phyloP scores from a whole-genome alignment of 768 basidiomycete species.

The Gelatoporia subvermispora region DNA sequence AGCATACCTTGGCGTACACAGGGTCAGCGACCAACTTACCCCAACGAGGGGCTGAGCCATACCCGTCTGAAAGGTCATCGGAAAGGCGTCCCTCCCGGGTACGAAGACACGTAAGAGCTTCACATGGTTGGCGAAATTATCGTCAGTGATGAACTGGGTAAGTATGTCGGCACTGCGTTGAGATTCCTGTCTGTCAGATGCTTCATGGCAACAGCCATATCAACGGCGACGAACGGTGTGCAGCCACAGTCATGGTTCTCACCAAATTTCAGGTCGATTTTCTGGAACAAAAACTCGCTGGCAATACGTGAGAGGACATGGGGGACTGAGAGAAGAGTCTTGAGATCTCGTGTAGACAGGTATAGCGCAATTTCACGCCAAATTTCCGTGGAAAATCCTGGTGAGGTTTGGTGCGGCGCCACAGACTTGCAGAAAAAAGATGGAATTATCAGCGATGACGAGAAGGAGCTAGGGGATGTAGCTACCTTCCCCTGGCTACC shows the following conservation, averaged over 20 bases:
- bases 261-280: constrained; percentile 61
- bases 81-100: constrained; percentile 41
- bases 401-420: constrained; percentile 37
- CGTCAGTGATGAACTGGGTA: constrained; percentile 58
- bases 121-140: constrained; percentile 52
- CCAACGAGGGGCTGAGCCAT: background rate
- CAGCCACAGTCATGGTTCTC: constrained; percentile 18
- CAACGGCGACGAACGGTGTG: background rate
- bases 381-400: constrained; percentile 61
- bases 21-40: background rate
- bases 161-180: constrained; percentile 70
- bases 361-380: constrained; percentile 66
- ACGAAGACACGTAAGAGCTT: constrained; percentile 57
- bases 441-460: constrained; percentile 5
- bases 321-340: constrained; percentile 57
- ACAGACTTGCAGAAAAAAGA: constrained; percentile 19
- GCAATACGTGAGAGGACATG: constrained; percentile 66
- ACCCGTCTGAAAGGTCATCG: constrained; percentile 66
- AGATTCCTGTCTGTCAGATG: constrained; percentile 46
- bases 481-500: constrained; percentile 55
- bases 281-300: constrained; percentile 59
- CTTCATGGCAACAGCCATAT: constrained; percentile 29
- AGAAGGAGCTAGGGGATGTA: constrained; percentile 3
- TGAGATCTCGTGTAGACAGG: constrained; percentile 61
- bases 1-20: constrained; percentile 48